Evolutionary conservation across 495 filamentous ascomycete species (phyloP).

Genomic region (Xanthoparmelia taractica): DNA sequence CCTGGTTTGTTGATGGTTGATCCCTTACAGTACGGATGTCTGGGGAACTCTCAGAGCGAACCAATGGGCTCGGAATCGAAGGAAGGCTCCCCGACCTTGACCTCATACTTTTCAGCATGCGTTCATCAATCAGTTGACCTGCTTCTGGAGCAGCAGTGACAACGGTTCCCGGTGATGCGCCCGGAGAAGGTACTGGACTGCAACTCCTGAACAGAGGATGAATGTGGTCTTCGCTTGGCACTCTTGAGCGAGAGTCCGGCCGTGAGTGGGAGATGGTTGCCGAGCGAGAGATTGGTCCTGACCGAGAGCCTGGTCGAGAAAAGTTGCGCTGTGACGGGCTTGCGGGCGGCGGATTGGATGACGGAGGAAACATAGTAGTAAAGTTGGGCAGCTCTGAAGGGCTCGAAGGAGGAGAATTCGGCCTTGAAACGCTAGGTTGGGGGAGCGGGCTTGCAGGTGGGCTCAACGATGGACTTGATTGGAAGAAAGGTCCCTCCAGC

Average conservation of each 20-base stretch:
- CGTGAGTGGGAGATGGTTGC: background rate
- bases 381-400: conserved; percentile 17
- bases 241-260: conserved; percentile 6
- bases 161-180: conserved; percentile 57
- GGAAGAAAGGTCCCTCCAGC: conserved; percentile 27
- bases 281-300: conserved; percentile 7
- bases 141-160: conserved; percentile 65
- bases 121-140: conserved; percentile 56
- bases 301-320: conserved; percentile 18
- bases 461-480: conserved; percentile 22
- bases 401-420: conserved; percentile 15
- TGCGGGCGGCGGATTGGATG: conserved; percentile 6
- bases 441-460: conserved; percentile 25
- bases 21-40: conserved; percentile 8
- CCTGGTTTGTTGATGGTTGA: background rate
- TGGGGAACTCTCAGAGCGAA: conserved; percentile 39
- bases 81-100: conserved; percentile 60
- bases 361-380: conserved; percentile 16
- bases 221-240: conserved; percentile 60
- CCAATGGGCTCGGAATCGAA: conserved; percentile 45
- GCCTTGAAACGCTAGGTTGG: conserved; percentile 22
- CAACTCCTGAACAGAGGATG: conserved; percentile 78
- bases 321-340: conserved; percentile 16
- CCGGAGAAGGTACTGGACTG: conserved; percentile 62
- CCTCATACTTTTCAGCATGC: conserved; percentile 55